Evolutionary conservation across 73 alveolate species (phyloP).

Genomic region (Blepharisma stoltei): DNA sequence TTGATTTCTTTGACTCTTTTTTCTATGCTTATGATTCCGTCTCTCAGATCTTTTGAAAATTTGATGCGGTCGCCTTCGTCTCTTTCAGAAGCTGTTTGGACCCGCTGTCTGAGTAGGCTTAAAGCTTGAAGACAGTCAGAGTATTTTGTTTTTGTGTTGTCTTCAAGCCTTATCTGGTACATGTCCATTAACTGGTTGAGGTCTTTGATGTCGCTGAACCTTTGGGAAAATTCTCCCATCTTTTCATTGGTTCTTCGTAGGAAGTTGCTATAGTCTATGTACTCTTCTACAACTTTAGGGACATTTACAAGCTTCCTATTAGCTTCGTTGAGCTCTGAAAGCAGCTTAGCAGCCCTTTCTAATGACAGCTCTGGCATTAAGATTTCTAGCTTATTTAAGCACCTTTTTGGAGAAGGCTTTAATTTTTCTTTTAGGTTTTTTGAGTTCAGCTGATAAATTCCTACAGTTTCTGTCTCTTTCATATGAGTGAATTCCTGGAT

Average conservation of each 20-base stretch:
- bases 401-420: slow-evolving; percentile 45
- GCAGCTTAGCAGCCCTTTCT: slow-evolving; percentile 33
- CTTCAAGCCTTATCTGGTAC: slow-evolving; percentile 52
- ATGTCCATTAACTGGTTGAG: slow-evolving; percentile 55
- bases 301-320: slow-evolving; percentile 36
- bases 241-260: slow-evolving; percentile 29
- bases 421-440: slow-evolving; percentile 37
- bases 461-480: slow-evolving; percentile 36
- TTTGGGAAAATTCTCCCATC: slow-evolving; percentile 38
- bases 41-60: slow-evolving; percentile 53
- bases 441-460: slow-evolving; percentile 56
- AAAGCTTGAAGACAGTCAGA: slow-evolving; percentile 47
- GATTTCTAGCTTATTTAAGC: slow-evolving; percentile 37
- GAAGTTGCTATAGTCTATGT: slow-evolving; percentile 48
- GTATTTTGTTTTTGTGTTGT: slow-evolving; percentile 42
- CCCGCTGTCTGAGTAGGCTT: slow-evolving; percentile 39
- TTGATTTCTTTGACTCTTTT: slow-evolving; percentile 32
- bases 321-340: slow-evolving; percentile 47
- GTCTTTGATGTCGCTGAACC: slow-evolving; percentile 46
- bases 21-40: slow-evolving; percentile 42
- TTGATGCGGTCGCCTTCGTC: slow-evolving; percentile 59
- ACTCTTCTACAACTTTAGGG: slow-evolving; percentile 54
- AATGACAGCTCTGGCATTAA: slow-evolving; percentile 52
- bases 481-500: slow-evolving; percentile 35
- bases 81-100: slow-evolving; percentile 55